Base-by-base conservation (phyloP, 306 rosid species). In the Begonia masoniana region DNA sequence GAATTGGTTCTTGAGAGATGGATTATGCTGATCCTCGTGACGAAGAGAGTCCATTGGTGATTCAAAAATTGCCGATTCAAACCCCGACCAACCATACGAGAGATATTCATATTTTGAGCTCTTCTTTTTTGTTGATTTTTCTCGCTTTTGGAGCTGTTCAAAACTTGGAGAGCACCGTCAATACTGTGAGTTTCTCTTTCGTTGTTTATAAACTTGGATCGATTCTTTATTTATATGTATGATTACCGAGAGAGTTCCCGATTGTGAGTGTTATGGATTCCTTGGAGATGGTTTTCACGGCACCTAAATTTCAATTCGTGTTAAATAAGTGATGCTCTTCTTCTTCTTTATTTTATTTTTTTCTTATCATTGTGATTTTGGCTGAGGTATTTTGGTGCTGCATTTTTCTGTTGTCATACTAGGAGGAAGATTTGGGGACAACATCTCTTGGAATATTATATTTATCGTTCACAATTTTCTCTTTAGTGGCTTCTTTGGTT, bases 111-210 rank as follows among this genome's bases (percentile, higher is more conserved):
- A 58, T 83, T 43, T 48, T 91, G 52, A 81, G 96, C 68, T 59
- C 63, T 13, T 82, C 94, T 10, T 91, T 85, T 58, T 72, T 91
- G 23, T 68, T 78, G 65, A 69, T 91, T 48, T 91, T 91, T 52
- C 77, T 85, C 3, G 92, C 97, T 24, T 91, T 78, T 43, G 97
- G 97, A 6, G 97, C 97, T 7, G 97, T 83, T 5, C 97, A 85
- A 71, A 91, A 91, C 59, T 62, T 91, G 15, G 85, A 91, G 77
- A 91, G 84, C 59, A 81, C 88, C 12, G 52, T 91, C 65, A 91
- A 91, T 71, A 85, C 84, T 13, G 97, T 89, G 55, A 64, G 78
- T 66, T 13, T 26, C 12, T 63, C 10, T 49, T 50, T 60, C 19
- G 9, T 43, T 56, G 50, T 5, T 15, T 41, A 13, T 26, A 1